Evolutionary conservation across 2,329 filamentous ascomycete species (phyloP), one percentile per base, ranked within the genome.

Genomic region (Alternaria incomplexa): DNA sequence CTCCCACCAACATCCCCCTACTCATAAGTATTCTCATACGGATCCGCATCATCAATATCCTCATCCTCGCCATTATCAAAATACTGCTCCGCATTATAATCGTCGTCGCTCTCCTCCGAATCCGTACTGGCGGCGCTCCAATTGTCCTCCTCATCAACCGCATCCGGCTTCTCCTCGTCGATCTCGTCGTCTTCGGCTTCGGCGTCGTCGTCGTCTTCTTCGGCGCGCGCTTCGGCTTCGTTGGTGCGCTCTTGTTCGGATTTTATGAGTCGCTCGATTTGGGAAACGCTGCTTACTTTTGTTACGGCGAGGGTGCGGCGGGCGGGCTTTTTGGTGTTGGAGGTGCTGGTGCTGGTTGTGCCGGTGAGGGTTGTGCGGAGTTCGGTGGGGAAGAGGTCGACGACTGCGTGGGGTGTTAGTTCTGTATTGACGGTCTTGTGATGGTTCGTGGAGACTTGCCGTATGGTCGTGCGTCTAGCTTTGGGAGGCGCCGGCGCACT

Each of bases 31-130:
- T 79, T 78, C 51, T 78, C 76, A 58, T 78, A 76, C 9, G 73
- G 74, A 61, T 77, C 76, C 8, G 66, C 76, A 43, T 78, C 78
- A 44, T 81, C 79, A 54, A 77, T 74, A 26, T 79, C 85, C 57
- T 84, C 86, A 44, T 83, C 86, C 30, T 83, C 85, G 43, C 81
- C 80, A 36, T 79, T 86, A 47, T 83, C 85, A 61, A 85, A 86
- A 51, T 81, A 88, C 58, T 85, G 86, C 54, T 87, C 88, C 7
- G 88, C 88, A 58, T 83, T 86, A 80, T 90, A 90, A 65, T 89
- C 84, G 70, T 90, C 88, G 1, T 86, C 88, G 68, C 89, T 87
- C 70, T 90, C 89, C 72, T 89, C 88, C 5, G 86, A 87, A 58
- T 88, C 86, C 12, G 88, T 87, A 47, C 88, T 87, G 23, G 87